Conservation (phyloP, 2,329 filamentous ascomycete genomes). For the Fusarium ramigenum region DNA sequence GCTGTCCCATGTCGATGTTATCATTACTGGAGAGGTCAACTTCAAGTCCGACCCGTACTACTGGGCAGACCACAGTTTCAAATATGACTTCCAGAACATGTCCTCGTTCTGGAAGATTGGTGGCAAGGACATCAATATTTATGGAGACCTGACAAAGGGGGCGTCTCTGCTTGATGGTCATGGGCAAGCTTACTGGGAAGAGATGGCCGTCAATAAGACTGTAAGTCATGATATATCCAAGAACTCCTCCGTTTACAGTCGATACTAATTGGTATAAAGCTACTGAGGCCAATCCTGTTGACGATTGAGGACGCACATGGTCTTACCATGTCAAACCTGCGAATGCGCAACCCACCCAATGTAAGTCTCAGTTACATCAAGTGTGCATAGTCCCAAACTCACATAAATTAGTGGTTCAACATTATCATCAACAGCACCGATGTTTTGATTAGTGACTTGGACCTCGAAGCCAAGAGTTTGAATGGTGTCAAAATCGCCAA, state of each 20-base stretch:
- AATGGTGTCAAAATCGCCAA: slow-evolving; percentile 53
- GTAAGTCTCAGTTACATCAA: background rate
- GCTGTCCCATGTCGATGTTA: slow-evolving; percentile 69
- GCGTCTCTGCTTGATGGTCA: slow-evolving; percentile 69
- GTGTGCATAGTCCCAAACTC: background rate
- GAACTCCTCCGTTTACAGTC: accelerated
- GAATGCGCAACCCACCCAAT: slow-evolving; percentile 65
- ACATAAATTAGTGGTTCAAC: slow-evolving; percentile 53
- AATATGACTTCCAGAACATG: slow-evolving; percentile 73
- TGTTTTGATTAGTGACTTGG: slow-evolving; percentile 70
- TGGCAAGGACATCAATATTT: slow-evolving; percentile 65
- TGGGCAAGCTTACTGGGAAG: slow-evolving; percentile 40
- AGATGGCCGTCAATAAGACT: slow-evolving; percentile 26
- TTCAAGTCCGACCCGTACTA: slow-evolving; percentile 75
- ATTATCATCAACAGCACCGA: slow-evolving; percentile 72
- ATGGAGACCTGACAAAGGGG: slow-evolving; percentile 71
- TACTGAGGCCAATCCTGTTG: slow-evolving; percentile 38
- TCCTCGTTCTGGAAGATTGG: slow-evolving; percentile 50
- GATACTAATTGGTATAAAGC: background rate
- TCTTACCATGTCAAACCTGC: slow-evolving; percentile 67
- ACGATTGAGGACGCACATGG: slow-evolving; percentile 50
- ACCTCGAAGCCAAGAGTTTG: slow-evolving; percentile 58
- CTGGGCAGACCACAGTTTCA: slow-evolving; percentile 72
- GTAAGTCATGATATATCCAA: slow-evolving; percentile 37
- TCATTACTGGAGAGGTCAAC: slow-evolving; percentile 63